Conservation (phyloP, 2,329 filamentous ascomycete genomes). For the Pseudogymnoascus sp. region DNA sequence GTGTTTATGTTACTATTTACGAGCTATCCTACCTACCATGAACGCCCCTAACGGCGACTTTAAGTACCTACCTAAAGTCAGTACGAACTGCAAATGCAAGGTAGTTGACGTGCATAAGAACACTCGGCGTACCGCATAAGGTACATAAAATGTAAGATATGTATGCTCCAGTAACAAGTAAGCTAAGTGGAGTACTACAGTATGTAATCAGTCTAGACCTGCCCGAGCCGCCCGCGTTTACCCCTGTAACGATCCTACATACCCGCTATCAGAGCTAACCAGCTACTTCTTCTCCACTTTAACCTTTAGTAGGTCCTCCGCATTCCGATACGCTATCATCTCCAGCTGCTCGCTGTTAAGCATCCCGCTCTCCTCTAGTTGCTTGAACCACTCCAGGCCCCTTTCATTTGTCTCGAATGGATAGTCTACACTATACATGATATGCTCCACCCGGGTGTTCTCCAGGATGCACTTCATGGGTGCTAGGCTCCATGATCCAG, state of each 20-base stretch:
- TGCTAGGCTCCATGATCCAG: conserved; percentile 43
- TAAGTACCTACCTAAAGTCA: not conserved
- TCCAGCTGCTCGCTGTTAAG: conserved; percentile 43
- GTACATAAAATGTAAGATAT: no score
- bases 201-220: not conserved
- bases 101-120: not conserved
- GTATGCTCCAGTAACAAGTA: no score
- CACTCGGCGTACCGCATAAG: not conserved
- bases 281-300: not conserved
- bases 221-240: not conserved
- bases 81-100: not conserved
- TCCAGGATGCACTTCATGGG: conserved; percentile 35
- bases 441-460: conserved; percentile 40
- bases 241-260: not conserved
- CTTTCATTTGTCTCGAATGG: conserved; percentile 45
- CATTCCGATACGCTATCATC: conserved; percentile 44
- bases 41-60: not conserved
- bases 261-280: not conserved
- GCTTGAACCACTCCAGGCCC: conserved; percentile 42
- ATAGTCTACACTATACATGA: conserved; percentile 53
- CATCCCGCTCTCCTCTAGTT: conserved; percentile 43
- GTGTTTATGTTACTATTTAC: not conserved
- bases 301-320: conserved; percentile 37
- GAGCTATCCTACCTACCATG: not conserved
- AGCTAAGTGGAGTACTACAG: no score